Evolutionary conservation across 2,329 filamentous ascomycete species (phyloP), one percentile per base, ranked within the genome.

Genomic region (Ambrosiella beaveri): DNA sequence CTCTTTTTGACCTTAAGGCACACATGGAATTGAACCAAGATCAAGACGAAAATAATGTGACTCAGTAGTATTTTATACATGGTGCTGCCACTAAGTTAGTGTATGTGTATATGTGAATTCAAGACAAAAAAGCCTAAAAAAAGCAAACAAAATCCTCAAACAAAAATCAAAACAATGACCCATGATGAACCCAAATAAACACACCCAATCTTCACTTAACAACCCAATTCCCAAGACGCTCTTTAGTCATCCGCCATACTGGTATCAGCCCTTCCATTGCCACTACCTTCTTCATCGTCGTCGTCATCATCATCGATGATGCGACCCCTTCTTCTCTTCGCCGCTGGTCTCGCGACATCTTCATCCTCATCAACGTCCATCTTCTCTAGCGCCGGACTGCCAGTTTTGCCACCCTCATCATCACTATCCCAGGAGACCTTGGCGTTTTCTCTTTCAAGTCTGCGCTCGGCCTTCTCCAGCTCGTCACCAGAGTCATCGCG

Each of bases 361-460:
- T 79, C 75, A 1, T 76, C 75, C 0, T 75, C 77, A 6, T 78
- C 75, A 1, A 79, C 70, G 7, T 80, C 76, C 76, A 80, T 80
- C 62, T 67, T 69, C 60, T 77, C 74, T 19, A 37, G 27, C 44
- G 37, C 51, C 6, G 52, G 56, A 17, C 59, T 58, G 27, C 44
- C 59, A 13, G 37, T 50, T 35, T 55, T 40, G 37, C 55, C 56
- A 15, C 59, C 55, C 36, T 39, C 40, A 9, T 36, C 50, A 36
- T 52, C 41, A 8, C 27, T 27, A 27, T 47, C 53, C 17, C 19
- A 17, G 39, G 36, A 51, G 53, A 47, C 54, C 7, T 54, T 53
- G 8, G 57, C 51, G 39, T 58, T 59, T 12, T 64, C 62, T 44
- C 62, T 64, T 51, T 66, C 66, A 9, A 69, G 61, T 38, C 57